phyloP scores from a whole-genome alignment of 306 rosid species.

The Fragaria nilgerrensis region DNA sequence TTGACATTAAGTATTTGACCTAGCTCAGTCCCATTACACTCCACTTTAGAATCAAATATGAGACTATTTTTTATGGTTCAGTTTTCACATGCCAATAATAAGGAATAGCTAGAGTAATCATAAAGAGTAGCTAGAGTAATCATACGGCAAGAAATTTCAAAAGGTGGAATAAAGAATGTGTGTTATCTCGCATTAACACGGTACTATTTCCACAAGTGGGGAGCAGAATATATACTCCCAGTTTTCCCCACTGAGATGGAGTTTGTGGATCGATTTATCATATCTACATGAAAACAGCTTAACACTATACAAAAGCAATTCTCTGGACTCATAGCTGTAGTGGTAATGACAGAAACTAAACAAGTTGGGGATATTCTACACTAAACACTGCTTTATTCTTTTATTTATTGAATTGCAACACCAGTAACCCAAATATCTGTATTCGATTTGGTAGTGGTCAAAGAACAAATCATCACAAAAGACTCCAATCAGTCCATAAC shows the following conservation, averaged over 20 bases:
- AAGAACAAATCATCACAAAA: background rate
- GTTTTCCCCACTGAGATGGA: background rate
- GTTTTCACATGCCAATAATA: too few species aligned
- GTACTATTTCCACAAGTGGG: background rate
- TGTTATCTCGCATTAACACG: background rate
- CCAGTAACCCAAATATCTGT: background rate
- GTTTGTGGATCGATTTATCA: background rate
- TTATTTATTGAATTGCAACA: background rate
- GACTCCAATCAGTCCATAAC: background rate
- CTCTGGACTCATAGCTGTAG: too few species aligned
- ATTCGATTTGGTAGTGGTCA: background rate
- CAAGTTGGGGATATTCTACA: background rate
- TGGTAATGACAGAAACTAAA: background rate
- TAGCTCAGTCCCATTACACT: background rate
- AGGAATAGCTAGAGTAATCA: background rate
- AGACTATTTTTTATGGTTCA: background rate
- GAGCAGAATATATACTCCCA: background rate
- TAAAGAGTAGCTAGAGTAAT: background rate
- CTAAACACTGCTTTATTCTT: background rate
- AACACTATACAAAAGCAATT: background rate
- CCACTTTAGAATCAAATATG: background rate
- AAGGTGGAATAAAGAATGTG: background rate
- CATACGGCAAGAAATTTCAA: background rate
- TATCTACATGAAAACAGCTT: background rate
- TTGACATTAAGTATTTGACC: background rate